A percentile compares a stretch with the other conserved stretches of the same genome.
phyloP scores from a whole-genome alignment of 164 flowering plant species.

The Stephania japonica region DNA sequence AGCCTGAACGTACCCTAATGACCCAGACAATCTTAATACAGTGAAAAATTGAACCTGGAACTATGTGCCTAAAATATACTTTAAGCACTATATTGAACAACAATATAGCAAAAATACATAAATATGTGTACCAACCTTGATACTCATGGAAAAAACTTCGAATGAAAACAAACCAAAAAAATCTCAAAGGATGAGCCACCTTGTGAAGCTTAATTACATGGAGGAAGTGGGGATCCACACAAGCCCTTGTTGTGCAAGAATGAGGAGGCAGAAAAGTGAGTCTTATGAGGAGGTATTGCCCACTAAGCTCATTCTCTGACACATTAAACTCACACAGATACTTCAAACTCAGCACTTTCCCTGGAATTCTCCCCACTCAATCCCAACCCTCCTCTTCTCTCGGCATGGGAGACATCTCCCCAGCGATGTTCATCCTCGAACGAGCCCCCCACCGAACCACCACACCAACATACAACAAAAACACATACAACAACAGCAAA shows the following conservation, averaged over 20 bases:
- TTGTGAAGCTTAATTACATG: conserved; percentile 34
- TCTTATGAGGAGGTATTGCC: conserved; percentile 50
- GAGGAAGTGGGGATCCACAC: conserved; percentile 68
- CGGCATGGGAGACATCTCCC: conserved; percentile 49
- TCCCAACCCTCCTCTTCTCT: conserved; percentile 32
- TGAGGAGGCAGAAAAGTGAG: conserved; percentile 34
- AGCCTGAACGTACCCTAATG: too few species aligned
- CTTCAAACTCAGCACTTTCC: conserved; percentile 34
- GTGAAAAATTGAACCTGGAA: too few species aligned
- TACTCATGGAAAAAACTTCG: too few species aligned
- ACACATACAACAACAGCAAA: too few species aligned
- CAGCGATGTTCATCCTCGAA: too few species aligned
- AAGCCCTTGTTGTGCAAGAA: conserved; percentile 54
- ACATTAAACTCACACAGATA: conserved; percentile 39
- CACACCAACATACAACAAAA: too few species aligned
- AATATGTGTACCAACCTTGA: too few species aligned
- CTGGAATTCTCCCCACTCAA: conserved; percentile 49
- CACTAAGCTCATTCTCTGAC: conserved; percentile 40
- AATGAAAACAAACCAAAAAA: neutral
- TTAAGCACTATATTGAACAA: too few species aligned
- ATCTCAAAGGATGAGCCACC: neutral
- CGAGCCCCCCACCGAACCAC: too few species aligned
- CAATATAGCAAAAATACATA: too few species aligned
- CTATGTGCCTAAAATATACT: too few species aligned
- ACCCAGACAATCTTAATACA: too few species aligned